Base-by-base conservation (phyloP, 1,284 basidiomycete species). In the Cryptococcus sp. region DNA sequence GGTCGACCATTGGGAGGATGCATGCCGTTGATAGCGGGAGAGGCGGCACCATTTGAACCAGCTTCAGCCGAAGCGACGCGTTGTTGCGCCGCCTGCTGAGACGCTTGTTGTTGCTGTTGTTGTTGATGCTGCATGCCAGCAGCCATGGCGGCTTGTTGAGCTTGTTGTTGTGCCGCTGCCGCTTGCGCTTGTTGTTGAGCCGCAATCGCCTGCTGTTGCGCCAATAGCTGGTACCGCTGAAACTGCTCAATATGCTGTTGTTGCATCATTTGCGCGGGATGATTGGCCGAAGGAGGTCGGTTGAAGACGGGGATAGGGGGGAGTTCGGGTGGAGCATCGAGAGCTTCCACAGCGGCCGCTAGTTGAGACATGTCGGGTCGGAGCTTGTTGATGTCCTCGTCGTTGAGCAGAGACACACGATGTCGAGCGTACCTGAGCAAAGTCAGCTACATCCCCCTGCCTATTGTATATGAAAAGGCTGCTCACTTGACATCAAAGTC, bases 401-500 rank as follows among this genome's bases (percentile, higher is more conserved):
- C 61, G n/a, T 48, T 56, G 9, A 72, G 56, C 1, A 73, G 52
- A 10, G 53, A 59, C 28, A 70, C 51, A 18, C 72, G 67, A 44
- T 66, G 47, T n/a, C 58, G 56, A 42, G 72, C 62, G 52, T 73
- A 72, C 28, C 28, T 31, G 28, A 31, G 9, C 14, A n/a, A 40
- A 22, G 38, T 31, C 32, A 12, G 11, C 23, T 18, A 6, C 21
- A 4, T 5, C 26, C 12, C 28, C 7, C 1, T 26, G 14, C 33
- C 4, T 18, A n/a, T 10, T 10, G 21, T 14, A 19, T 5, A 6
- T 16, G 12, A 16, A 26, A 12, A 25, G 28, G 16, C 10, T 9
- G 58, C 62, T 51, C 42, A 68, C 61, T 71, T 69, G 22, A 60
- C 47, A 45, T 73, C 71, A 26, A 64, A 63, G 58, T 75, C 73